phyloP scores from a whole-genome alignment of 2,329 filamentous ascomycete genomes.

The Tolypocladium pustulatum region DNA sequence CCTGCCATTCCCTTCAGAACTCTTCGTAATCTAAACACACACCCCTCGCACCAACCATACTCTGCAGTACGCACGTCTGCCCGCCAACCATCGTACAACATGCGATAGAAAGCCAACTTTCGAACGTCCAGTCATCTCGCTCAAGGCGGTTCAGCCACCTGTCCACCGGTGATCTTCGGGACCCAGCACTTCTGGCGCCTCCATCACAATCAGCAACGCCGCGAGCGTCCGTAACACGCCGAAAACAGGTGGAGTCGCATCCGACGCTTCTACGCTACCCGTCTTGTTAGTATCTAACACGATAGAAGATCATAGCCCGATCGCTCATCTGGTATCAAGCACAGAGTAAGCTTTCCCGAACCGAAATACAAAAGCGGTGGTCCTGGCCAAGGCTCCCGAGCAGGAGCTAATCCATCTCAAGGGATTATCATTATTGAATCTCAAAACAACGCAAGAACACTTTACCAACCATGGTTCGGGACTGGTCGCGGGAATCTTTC shows the following conservation, averaged over 20 bases:
- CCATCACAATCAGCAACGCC: neutral
- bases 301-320: neutral
- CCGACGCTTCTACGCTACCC: neutral
- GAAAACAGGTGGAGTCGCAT: neutral
- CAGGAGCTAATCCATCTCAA: neutral
- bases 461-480: constrained; percentile 26
- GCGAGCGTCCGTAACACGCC: neutral
- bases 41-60: neutral
- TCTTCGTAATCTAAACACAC: neutral
- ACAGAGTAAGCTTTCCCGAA: neutral
- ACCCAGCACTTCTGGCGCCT: neutral
- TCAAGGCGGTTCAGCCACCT: constrained; percentile 1
- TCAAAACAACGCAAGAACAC: neutral
- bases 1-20: neutral
- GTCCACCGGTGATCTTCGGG: neutral
- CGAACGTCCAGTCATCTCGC: constrained; percentile 1
- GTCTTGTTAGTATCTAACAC: neutral
- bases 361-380: neutral
- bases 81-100: constrained; percentile 9
- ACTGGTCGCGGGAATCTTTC: constrained; percentile 27
- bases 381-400: neutral
- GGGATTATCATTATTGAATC: neutral
- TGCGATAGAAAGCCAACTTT: constrained; percentile 8
- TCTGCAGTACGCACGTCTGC: neutral
- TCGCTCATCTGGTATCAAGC: neutral